Conservation (phyloP, 352 stramenopile genomes). For the Globisporangium abappressorium region DNA sequence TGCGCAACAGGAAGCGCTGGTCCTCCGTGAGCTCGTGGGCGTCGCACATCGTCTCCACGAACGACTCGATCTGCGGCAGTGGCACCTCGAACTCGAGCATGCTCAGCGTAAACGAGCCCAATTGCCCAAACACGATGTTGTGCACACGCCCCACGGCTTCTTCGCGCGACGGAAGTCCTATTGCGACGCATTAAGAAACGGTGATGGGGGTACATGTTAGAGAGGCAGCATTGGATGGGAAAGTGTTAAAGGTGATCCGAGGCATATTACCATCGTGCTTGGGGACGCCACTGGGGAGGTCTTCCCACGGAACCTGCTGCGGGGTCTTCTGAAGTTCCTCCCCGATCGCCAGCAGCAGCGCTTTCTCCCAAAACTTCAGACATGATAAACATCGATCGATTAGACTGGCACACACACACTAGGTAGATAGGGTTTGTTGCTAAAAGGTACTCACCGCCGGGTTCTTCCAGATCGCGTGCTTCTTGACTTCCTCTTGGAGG, state of each 20-base stretch:
- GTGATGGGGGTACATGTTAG: neutral
- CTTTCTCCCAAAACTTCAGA: conserved; percentile 82
- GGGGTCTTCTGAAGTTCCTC: conserved; percentile 81
- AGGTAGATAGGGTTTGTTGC: neutral
- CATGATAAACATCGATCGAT: neutral
- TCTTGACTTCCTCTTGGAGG: conserved; percentile 81
- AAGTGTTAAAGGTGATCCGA: neutral
- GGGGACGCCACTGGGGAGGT: conserved; percentile 50
- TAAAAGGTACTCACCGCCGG: conserved; percentile 37
- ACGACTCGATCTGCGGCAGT: conserved; percentile 75
- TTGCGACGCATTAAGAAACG: neutral
- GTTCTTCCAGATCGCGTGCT: conserved; percentile 82
- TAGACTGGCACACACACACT: neutral
- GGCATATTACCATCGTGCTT: conserved; percentile 42
- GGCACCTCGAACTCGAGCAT: conserved; percentile 88
- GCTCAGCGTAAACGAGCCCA: conserved; percentile 83
- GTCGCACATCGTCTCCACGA: conserved; percentile 87
- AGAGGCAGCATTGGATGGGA: neutral
- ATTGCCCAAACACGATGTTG: conserved; percentile 87
- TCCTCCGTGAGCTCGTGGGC: conserved; percentile 83
- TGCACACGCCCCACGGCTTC: conserved; percentile 80
- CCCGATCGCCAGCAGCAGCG: conserved; percentile 72
- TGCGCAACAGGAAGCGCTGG: conserved; percentile 77
- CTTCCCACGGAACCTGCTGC: conserved; percentile 75
- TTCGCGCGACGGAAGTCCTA: conserved; percentile 62